Evolutionary conservation across 257 asterid species (phyloP), one percentile per base, ranked within the genome.

Genomic region (Petunia axillaris): DNA sequence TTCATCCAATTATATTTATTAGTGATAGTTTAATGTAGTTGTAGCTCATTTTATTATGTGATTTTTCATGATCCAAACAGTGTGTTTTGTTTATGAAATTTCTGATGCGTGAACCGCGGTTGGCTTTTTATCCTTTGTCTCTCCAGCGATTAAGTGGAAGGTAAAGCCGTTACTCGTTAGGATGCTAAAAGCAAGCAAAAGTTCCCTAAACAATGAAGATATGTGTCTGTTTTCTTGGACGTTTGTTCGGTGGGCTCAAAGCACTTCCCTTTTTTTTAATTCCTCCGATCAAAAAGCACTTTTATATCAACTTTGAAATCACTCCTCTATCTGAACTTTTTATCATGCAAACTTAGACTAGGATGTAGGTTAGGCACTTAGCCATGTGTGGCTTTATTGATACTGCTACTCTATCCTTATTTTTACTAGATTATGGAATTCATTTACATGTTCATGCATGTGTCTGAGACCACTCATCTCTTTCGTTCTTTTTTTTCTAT

Each of bases 141-240:
- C 67, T 80, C 40, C 65, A 79, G 85, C 86, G 62, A 89, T 86
- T 84, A 62, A 82, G 87, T 79, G 66, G 93, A 86, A 16, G 91
- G 88, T 92, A 92, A 89, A 89, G 89, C 87, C 93, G 97, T 92
- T 92, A 87, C 84, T 73, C 86, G 91, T 87, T 87, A 55, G 64
- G 73, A 78, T 63, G 86, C 82, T 82, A 82, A 64, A 64, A 78
- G 86, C 70, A 78, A 87, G 43, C 60, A 76, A 84, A 78, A 79
- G 83, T 66, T 46, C 53, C 53, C 8, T 5, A 46, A 46, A 46
- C 7, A 46, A 46, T 4, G 5, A 46, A 10, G 53, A 40, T 10
- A 44, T 79, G 90, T 82, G 83, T 66, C 77, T 68, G 63, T 92
- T 90, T 91, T 91, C 73, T 35, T 82, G 76, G 90, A 91, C 93